Conservation (phyloP, 2,329 filamentous ascomycete species). For the Colletotrichum aenigma region DNA sequence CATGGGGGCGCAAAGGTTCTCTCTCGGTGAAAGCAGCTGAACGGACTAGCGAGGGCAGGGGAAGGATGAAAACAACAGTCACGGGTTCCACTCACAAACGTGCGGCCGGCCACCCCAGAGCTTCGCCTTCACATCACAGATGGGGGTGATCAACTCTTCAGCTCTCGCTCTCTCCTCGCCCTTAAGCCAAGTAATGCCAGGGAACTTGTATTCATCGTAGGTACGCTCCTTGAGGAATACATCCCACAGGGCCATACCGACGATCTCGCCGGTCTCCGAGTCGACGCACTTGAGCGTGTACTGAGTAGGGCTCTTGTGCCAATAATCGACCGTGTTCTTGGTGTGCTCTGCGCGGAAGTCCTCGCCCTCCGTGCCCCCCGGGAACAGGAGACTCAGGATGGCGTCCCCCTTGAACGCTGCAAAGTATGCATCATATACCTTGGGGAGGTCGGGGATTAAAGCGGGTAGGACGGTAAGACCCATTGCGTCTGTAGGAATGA, state of each 20-base stretch:
- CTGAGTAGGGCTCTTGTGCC: constrained; percentile 41
- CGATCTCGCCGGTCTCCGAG: constrained; percentile 42
- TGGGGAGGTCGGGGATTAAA: constrained; percentile 48
- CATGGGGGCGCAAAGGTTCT: background rate
- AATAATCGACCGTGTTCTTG: constrained; percentile 42
- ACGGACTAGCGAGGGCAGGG: background rate
- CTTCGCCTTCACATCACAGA: constrained; percentile 45
- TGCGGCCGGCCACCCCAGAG: constrained; percentile 41
- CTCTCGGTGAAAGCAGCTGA: background rate
- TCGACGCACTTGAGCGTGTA: constrained; percentile 54
- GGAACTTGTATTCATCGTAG: constrained; percentile 45
- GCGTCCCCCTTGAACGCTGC: constrained; percentile 43
- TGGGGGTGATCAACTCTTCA: constrained; percentile 43
- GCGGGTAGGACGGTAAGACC: constrained; percentile 46
- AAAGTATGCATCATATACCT: constrained; percentile 53
- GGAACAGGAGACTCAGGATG: constrained; percentile 49
- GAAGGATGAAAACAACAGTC: background rate
- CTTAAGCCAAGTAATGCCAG: constrained; percentile 49
- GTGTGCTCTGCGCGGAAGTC: constrained; percentile 47
- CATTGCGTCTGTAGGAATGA: constrained; percentile 28
- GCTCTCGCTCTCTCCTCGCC: constrained; percentile 46
- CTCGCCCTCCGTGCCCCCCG: constrained; percentile 32
- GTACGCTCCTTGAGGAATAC: constrained; percentile 40
- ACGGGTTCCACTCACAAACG: constrained; percentile 40
- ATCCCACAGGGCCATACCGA: constrained; percentile 53